Evolutionary conservation across 768 basidiomycete genomes (phyloP).

Genomic region (Lentinula lateritia): DNA sequence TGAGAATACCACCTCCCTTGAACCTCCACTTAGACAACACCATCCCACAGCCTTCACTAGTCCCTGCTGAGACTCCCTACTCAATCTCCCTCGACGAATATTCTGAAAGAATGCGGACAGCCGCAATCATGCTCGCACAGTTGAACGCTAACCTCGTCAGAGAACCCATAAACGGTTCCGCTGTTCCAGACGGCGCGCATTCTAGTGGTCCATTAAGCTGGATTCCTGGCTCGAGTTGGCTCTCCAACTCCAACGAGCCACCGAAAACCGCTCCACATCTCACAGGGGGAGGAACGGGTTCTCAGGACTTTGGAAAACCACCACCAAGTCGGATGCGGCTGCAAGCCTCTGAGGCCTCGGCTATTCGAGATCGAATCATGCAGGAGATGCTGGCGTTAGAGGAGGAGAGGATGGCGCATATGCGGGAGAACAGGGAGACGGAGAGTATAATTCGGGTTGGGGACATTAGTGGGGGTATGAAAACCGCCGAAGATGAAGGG

Average conservation of each 20-base stretch:
- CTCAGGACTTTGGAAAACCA: constrained; percentile 11
- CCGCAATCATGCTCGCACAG: constrained; percentile 97
- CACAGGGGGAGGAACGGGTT: constrained; percentile 5
- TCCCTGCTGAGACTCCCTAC: constrained; percentile 5
- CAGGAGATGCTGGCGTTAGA: constrained; percentile 96
- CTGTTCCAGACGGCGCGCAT: constrained; percentile 10
- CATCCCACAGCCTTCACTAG: neutral
- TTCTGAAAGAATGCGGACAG: constrained; percentile 96
- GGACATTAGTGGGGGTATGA: constrained; percentile 44
- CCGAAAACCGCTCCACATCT: constrained; percentile 16
- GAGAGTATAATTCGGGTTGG: constrained; percentile 61
- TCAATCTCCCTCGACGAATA: constrained; percentile 88
- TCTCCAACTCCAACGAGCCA: constrained; percentile 21
- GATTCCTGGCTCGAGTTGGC: constrained; percentile 54
- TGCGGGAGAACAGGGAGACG: constrained; percentile 66
- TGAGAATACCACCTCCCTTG: constrained; percentile 11
- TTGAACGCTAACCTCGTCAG: constrained; percentile 76
- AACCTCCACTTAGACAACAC: constrained; percentile 7
- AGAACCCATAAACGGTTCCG: constrained; percentile 29
- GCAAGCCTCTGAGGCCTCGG: constrained; percentile 76
- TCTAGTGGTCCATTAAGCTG: constrained; percentile 36
- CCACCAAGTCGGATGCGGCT: constrained; percentile 59
- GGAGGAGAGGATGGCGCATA: constrained; percentile 93
- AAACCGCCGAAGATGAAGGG: constrained; percentile 83
- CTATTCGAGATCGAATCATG: constrained; percentile 95